Conservation (phyloP, 176 grass and related monocot genomes). For the Eleusine coracana region DNA sequence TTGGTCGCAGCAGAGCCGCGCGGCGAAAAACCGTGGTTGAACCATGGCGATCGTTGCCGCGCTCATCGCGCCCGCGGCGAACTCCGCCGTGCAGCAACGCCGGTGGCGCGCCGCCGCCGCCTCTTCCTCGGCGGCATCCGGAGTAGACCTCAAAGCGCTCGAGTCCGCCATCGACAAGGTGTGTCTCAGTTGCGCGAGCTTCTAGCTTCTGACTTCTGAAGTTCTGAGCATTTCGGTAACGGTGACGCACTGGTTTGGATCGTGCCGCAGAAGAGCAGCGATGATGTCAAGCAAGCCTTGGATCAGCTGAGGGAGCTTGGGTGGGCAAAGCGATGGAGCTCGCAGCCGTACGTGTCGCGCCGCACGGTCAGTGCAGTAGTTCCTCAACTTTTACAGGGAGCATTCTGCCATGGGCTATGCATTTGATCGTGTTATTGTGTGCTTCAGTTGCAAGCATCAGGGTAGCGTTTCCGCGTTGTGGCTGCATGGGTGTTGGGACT, state of each 20-base stretch:
- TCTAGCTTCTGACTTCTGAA: too few species aligned
- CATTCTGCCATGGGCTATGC: constrained; percentile 9
- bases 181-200: background rate
- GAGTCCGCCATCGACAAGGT: constrained; percentile 87
- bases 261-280: constrained; percentile 66
- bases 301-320: constrained; percentile 72
- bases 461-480: background rate
- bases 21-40: background rate
- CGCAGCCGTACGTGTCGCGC: constrained; percentile 91
- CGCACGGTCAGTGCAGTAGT: constrained; percentile 74
- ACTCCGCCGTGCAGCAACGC: background rate
- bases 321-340: constrained; percentile 91
- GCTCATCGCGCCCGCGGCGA: constrained; percentile 32
- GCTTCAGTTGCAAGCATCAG: constrained; percentile 1
- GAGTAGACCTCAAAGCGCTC: constrained; percentile 73
- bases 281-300: constrained; percentile 64
- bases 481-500: background rate
- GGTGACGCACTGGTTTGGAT: constrained; percentile 1
- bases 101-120: constrained; percentile 53
- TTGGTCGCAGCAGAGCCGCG: constrained; percentile 37
- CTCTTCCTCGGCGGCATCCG: constrained; percentile 63
- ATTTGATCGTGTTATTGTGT: background rate
- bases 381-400: background rate
- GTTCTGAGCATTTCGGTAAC: background rate
- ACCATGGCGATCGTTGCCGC: constrained; percentile 51